Evolutionary conservation across 495 filamentous ascomycete genomes (phyloP), one percentile per base, ranked within the genome.

Genomic region (Penicillium canariense): DNA sequence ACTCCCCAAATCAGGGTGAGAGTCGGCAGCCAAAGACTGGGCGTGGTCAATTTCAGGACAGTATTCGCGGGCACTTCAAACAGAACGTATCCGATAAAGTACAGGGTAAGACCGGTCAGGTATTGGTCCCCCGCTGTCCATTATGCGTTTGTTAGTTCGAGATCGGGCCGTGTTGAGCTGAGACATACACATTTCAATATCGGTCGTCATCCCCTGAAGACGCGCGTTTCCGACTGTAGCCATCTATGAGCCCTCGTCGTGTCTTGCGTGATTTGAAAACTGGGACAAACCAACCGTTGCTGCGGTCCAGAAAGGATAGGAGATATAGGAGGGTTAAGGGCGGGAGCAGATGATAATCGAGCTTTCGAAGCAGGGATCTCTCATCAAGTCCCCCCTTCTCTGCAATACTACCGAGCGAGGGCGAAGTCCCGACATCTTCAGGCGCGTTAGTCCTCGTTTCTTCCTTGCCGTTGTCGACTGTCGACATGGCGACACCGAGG

Each of bases 31-130:
- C 83, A 88, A 45, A 81, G 72, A 20, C 78, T 73, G 0, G 86
- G 88, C 4, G 84, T 87, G 0, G 87, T 88, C 17, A 78, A 75
- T 56, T 89, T 92, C 25, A 94, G 71, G 15, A 88, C 66, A 43
- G 91, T 83, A 52, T 91, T 91, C 60, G 83, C 87, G 6, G 88
- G 88, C 14, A 91, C 69, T 55, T 86, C 83, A 44, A 87, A 84
- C 11, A 89, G 67, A 17, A 89, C 85, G 64, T 92, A 92, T 40
- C 86, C 87, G 44, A 90, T 73, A 66, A 90, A 91, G 65, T 88
- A 90, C 0, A 91, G 65, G 0, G 87, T 90, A 31, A 90, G 68
- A 0, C 86, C 82, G 4, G 83, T 86, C 0, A 90, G 74, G 53
- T 90, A 90, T 56, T 89, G 83, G 56, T 89, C 81, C 3, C 84